Percentiles rank a stretch among this genome's conserved stretches.
Conservation (phyloP, 129 eudicot genomes). For the Gnaphalium uliginosum region DNA sequence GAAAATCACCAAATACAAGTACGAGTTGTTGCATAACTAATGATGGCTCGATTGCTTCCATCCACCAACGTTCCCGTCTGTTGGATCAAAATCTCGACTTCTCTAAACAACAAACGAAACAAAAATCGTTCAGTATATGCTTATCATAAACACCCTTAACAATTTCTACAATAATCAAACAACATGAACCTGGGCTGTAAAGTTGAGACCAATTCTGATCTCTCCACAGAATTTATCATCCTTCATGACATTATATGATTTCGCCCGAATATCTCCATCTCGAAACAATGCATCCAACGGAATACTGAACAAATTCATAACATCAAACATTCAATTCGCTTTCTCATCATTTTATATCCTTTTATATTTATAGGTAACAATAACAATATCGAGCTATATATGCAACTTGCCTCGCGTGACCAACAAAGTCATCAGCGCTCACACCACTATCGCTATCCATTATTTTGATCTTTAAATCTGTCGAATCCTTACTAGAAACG, state of each 20-base stretch:
- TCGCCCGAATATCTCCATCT: slow-evolving; percentile 51
- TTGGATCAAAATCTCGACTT: slow-evolving; percentile 39
- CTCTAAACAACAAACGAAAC: slow-evolving; percentile 37
- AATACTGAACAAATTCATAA: slow-evolving; percentile 41
- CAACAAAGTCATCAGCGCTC: slow-evolving; percentile 62
- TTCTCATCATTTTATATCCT: too few relatives aligned
- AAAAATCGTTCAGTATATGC: not conserved
- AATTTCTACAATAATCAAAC: not conserved
- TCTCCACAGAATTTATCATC: slow-evolving; percentile 61
- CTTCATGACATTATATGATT: slow-evolving; percentile 60
- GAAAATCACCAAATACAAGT: slow-evolving; percentile 1
- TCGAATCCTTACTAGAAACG: slow-evolving; percentile 35
- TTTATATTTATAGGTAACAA: not conserved
- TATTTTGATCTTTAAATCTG: slow-evolving; percentile 50
- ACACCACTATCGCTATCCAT: slow-evolving; percentile 57
- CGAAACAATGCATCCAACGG: slow-evolving; percentile 50
- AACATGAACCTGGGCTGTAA: slow-evolving; percentile 50
- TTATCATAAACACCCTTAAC: not conserved
- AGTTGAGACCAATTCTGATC: slow-evolving; percentile 67
- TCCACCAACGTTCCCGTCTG: slow-evolving; percentile 57
- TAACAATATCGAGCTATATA: too few relatives aligned
- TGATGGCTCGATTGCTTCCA: slow-evolving; percentile 58
- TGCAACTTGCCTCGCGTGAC: slow-evolving; percentile 63
- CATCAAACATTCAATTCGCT: not conserved
- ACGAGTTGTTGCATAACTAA: slow-evolving; percentile 11